Conservation (phyloP, 176 grass and related monocot species). For the Chrysopogon serrulatus region DNA sequence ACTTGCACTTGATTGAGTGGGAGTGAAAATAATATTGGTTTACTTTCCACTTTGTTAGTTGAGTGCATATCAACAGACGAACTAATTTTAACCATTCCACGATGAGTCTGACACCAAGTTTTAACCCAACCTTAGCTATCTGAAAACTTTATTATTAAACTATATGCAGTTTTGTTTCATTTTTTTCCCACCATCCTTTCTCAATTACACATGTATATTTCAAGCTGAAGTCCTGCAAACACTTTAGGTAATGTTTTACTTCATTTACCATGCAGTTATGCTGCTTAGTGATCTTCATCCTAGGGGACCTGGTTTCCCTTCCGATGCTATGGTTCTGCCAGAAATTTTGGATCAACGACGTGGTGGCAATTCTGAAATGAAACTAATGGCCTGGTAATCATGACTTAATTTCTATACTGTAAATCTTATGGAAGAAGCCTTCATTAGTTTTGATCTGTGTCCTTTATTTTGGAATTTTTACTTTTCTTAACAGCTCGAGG, state of each 20-base stretch:
- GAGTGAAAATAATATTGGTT: background rate
- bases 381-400: constrained; percentile 46
- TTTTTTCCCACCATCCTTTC: background rate
- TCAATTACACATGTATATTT: background rate
- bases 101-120: background rate
- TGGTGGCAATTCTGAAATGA: constrained; percentile 53
- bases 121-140: background rate
- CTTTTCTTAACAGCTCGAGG: background rate
- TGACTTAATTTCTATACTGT: background rate
- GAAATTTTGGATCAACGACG: constrained; percentile 53
- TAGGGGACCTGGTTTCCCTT: constrained; percentile 38
- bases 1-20: background rate
- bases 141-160: background rate
- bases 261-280: constrained; percentile 43
- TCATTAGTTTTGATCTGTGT: background rate
- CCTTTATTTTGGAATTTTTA: constrained; percentile 2
- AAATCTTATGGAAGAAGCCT: background rate
- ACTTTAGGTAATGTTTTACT: background rate
- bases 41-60: background rate
- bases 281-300: constrained; percentile 48
- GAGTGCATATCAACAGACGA: background rate
- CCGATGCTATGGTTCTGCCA: constrained; percentile 44
- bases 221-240: background rate
- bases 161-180: background rate
- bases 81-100: background rate